phyloP scores from a whole-genome alignment of 2,329 filamentous ascomycete genomes.

The Phialophora macrospora region DNA sequence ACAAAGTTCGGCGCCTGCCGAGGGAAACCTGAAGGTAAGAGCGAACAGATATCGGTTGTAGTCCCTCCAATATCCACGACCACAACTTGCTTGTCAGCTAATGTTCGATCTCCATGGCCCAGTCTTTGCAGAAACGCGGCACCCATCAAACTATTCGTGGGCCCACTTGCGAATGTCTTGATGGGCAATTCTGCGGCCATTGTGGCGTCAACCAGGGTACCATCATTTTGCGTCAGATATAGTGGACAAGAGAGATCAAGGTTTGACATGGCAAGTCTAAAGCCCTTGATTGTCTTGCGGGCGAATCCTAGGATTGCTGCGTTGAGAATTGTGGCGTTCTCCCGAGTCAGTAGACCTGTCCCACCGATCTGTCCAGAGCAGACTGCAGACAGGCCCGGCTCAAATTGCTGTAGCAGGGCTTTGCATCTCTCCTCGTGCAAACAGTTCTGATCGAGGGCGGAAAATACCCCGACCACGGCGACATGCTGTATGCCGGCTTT shows the following conservation, averaged over 20 bases:
- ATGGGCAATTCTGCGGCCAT: constrained; percentile 63
- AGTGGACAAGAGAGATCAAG: constrained; percentile 60
- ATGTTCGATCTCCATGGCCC: constrained; percentile 23
- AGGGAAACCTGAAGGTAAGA: constrained; percentile 64
- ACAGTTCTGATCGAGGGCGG: constrained; percentile 52
- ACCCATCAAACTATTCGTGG: constrained; percentile 68
- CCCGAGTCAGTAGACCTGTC: constrained; percentile 59
- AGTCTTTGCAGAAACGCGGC: constrained; percentile 62
- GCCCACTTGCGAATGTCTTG: constrained; percentile 65
- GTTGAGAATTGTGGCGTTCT: constrained; percentile 69
- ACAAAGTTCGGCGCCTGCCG: constrained; percentile 64
- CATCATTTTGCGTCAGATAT: constrained; percentile 68
- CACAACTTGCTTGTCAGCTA: constrained; percentile 44
- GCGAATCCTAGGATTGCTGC: constrained; percentile 66
- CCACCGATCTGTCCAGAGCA: constrained; percentile 54
- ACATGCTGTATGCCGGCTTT: constrained; percentile 47
- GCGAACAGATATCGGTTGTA: constrained; percentile 63
- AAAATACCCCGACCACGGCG: constrained; percentile 55
- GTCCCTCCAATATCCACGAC: constrained; percentile 67
- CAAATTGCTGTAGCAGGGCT: constrained; percentile 46
- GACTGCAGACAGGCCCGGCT: constrained; percentile 47
- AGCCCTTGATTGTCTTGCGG: constrained; percentile 61
- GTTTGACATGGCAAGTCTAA: constrained; percentile 57
- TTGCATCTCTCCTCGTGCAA: constrained; percentile 51
- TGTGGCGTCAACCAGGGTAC: constrained; percentile 62